Evolutionary conservation across 768 basidiomycete genomes (phyloP), one percentile per base, ranked within the genome.

Genomic region (Myochromella boudieri): DNA sequence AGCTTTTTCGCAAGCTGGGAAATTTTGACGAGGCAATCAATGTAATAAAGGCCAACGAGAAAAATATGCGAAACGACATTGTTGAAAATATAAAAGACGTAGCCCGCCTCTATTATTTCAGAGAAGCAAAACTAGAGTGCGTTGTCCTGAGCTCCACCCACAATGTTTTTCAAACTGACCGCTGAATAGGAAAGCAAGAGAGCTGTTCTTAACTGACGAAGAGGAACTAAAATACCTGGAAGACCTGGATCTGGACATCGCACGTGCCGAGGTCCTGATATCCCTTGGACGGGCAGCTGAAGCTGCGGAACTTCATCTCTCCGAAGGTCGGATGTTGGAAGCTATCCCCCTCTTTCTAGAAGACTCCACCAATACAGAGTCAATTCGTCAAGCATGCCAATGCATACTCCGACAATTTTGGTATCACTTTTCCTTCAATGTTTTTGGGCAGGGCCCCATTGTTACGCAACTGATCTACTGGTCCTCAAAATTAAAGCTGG

Each of bases 191-290:
- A 65, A 76, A 59, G 73, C 72, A 18, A 44, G 64, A 44, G 51
- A 61, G 6, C 58, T 87, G 3, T 87, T 87, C 48, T 49, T 65
- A 0, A 66, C 72, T 0, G 62, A 70, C 0, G 77, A 85, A 17
- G 78, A 82, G 17, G 69, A 70, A 15, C 51, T 83, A n/a, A 72
- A 76, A 28, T 87, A 80, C 48, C 67, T 82, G 14, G 75, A 82
- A 44, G 71, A 78, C 3, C 70, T 71, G 34, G 75, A 75, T 27
- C 61, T 87, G 5, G 77, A 81, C 52, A 48, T 68, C 10, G 73
- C 77, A 6, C 77, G 69, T 6, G 75, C 76, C 0, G 59, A 62
- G 0, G 52, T 85, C 6, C 64, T 83, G 10, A 66, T 69, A 22
- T 60, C 63, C 3, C 65, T 72, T 9, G 73, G 70, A 11, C 67